These are phyloP conservation scores for Ophiocytium majus DNA, from an alignment of 352 stramenopile genomes.

Conservation along the genomic window DNA sequence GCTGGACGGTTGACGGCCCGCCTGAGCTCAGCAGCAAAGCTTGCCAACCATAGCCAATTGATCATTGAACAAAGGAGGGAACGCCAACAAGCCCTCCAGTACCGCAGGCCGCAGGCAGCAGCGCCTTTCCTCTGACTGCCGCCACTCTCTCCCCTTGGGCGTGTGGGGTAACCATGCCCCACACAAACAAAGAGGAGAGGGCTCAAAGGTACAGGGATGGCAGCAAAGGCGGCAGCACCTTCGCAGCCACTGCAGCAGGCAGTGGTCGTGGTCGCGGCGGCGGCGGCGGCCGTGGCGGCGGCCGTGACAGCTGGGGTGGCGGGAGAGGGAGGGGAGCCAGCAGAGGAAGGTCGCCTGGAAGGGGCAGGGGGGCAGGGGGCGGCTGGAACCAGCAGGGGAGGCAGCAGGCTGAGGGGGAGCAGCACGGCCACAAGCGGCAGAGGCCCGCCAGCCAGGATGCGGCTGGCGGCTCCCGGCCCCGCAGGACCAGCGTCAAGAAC, in stretches of 20 bases:
- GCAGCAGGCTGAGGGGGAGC: background rate
- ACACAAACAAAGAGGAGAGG: conserved; percentile 25
- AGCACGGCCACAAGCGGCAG: no score
- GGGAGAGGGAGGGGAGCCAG: background rate
- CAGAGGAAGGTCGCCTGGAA: background rate
- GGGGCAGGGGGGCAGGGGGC: background rate
- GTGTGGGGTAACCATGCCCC: conserved; percentile 29
- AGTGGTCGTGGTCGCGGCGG: conserved; percentile 13
- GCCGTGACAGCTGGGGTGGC: background rate
- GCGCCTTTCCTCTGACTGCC: no score
- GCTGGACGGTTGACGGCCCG: no score
- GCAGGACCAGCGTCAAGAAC: conserved; percentile 31
- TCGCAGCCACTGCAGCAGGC: background rate
- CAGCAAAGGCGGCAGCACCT: background rate
- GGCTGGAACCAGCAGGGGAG: background rate
- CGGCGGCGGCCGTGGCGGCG: conserved; percentile 32
- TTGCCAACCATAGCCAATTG: no score
- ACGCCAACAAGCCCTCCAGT: no score
- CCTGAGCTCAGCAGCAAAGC: no score
- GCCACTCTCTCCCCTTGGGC: no score
- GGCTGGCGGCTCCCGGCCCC: background rate
- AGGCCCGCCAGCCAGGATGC: no score
- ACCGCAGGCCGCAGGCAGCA: no score
- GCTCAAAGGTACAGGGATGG: background rate
- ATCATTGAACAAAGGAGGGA: no score